Conservation (phyloP, 2,329 filamentous ascomycete species). For the Diplocarpon mali region DNA sequence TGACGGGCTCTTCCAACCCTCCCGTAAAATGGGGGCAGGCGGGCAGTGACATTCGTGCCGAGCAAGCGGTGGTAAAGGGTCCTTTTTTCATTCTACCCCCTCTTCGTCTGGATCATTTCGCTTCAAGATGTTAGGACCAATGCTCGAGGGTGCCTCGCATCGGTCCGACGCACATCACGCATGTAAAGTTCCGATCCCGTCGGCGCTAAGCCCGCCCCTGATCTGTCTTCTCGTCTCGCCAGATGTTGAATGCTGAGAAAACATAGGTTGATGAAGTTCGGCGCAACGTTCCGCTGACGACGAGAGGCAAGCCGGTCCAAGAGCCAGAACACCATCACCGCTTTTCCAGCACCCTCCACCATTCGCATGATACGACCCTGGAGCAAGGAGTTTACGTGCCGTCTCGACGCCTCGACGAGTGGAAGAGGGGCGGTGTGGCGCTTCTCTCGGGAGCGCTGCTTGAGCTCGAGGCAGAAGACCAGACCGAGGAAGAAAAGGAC, state of each 20-base stretch:
- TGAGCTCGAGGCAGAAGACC: constrained; percentile 39
- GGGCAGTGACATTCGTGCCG: constrained; percentile 12
- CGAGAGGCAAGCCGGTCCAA: constrained; percentile 7
- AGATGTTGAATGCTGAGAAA: no score
- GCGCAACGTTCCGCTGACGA: constrained; percentile 13
- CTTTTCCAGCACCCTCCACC: constrained; percentile 22
- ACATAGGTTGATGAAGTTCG: constrained; percentile 15
- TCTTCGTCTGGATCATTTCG: background rate
- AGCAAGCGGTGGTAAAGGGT: constrained; percentile 14
- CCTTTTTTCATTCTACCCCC: background rate
- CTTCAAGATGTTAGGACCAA: no score
- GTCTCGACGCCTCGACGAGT: constrained; percentile 56
- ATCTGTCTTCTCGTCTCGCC: no score
- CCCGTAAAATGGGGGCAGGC: constrained; percentile 4
- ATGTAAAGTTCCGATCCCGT: background rate
- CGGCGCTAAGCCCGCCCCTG: background rate
- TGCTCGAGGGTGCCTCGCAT: background rate
- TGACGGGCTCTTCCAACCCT: constrained; percentile 18
- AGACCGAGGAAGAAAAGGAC: constrained; percentile 34
- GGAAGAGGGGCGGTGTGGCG: constrained; percentile 57
- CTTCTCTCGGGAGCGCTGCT: constrained; percentile 47
- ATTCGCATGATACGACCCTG: constrained; percentile 28
- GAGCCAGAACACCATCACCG: constrained; percentile 20
- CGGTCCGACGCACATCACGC: background rate
- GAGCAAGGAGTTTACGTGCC: constrained; percentile 46